A percentile compares a stretch with the other conserved stretches of the same genome.
Conservation (phyloP, 2,329 filamentous ascomycete species). For the Sphaerostilbella broomeana region DNA sequence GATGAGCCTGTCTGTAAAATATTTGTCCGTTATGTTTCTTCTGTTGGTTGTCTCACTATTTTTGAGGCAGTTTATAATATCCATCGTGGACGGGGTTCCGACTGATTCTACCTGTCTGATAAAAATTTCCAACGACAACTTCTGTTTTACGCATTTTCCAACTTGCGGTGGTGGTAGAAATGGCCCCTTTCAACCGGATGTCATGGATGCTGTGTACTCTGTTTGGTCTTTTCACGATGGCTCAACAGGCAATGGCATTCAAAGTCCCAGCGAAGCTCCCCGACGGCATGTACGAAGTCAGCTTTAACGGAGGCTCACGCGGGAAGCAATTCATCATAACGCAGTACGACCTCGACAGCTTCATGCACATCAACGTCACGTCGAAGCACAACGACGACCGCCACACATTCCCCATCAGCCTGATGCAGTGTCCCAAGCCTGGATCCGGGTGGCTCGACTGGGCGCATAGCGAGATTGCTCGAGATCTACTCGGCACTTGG, state of each 20-base stretch:
- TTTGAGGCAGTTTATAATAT: too few species aligned
- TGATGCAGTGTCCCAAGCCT: neutral
- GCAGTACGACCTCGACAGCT: conserved; percentile 2
- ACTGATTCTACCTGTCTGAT: too few species aligned
- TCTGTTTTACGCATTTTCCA: too few species aligned
- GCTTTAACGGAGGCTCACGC: neutral
- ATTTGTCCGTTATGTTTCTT: too few species aligned
- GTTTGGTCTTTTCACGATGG: neutral
- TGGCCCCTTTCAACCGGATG: too few species aligned
- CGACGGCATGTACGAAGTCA: conserved; percentile 5
- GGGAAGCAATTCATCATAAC: neutral
- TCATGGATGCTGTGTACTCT: too few species aligned
- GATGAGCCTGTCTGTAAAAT: too few species aligned
- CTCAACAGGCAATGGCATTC: neutral
- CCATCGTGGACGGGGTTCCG: too few species aligned
- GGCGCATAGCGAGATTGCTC: neutral
- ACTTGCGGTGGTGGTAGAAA: too few species aligned
- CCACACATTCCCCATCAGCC: neutral
- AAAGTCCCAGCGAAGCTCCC: neutral
- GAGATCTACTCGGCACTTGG: conserved; percentile 11
- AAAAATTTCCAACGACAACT: too few species aligned
- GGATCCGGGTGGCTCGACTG: neutral
- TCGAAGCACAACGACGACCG: conserved; percentile 1
- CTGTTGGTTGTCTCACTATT: too few species aligned
- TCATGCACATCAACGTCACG: neutral